Evolutionary conservation across 1,139 yeast species (phyloP), one percentile per base, ranked within the genome.

Genomic region (Yamadazyma trypodendri): DNA sequence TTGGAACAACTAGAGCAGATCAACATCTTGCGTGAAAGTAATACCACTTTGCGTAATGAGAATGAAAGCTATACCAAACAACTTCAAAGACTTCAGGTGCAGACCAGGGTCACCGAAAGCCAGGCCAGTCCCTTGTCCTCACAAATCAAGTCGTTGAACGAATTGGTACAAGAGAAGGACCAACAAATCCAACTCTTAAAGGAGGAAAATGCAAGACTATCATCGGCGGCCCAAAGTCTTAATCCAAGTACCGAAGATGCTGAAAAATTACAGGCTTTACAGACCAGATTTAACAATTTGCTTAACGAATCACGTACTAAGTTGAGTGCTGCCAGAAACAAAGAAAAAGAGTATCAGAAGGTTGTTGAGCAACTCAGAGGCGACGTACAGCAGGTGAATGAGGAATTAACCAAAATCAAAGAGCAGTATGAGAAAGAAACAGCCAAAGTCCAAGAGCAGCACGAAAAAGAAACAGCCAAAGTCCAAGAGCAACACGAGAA

Each of bases 1-100:
- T 52, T 76, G 43, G 76, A 75, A 32, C 85, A 84, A 53, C 63
- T 86, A 37, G 77, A 80, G 40, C 90, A 84, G 45, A 60, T 88
- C 54, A 83, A 79, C 46, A 68, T 85, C 28, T 65, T 86, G 43
- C 76, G 87, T 41, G 95, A 88, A 52, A 83, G 89, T 51, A 86
- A 87, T 52, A 64, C 72, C 12, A 73, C 84, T 7, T 68, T 88
- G 43, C 74, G 95, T 43, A 65, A 69, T 33, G 90, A 85, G 45
- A 58, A 64, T 33, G 51, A 54, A 13, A 42, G 42, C 10, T 58
- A 57, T 31, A 40, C 52, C 16, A 51, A 53, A 24, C 58, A 52
- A 23, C 50, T 68, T 24, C 42, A 44, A 28, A 47, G 45, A 8
- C 53, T 66, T 38, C 56, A 59, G 35, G 42, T 36, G 1, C 58